Base-by-base conservation (phyloP, 192 early-diverging fungal genomes). In the Rhizophagus sp. region DNA sequence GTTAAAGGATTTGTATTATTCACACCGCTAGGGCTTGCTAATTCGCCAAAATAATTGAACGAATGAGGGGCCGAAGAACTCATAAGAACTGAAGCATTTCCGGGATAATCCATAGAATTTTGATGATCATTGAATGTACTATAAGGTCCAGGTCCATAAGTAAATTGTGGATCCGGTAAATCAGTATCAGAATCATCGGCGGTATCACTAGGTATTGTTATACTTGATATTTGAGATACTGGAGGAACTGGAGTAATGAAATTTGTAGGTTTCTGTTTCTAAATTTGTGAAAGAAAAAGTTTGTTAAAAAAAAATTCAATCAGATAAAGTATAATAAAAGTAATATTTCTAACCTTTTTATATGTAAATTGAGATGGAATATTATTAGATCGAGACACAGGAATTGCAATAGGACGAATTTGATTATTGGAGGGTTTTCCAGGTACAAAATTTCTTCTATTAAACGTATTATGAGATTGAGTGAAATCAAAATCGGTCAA, bases 121-220 rank as follows among this genome's bases (percentile, higher is more conserved):
- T 36, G 25, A 44, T 79, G 49, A 79, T 62, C 78, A 62, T 30
- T 30, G 30, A 44, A 79, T 22, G 67, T 2, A 62, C 33, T 72
- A 62, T 24, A 70, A 24, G 78, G 11, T 17, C 41, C 15, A 24
- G 78, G 11, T 9, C 41, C 15, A 22, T 61, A 71, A 3, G 66
- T 36, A 71, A 39, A 79, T 24, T 78, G 77, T 41, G 78, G 72
- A 36, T 79, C 78, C 1, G 78, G 12, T 57, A 79, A 61, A 12
- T 79, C 78, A 12, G 24, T 30, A 61, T 79, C 68, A 24, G 78
- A 79, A 4, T 79, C 78, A 62, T 79, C 78, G 17, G 47, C 13
- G 12, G 68, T 69, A 39, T 79, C 78, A 25, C 2, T 79, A 3
- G 78, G 78, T 36, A 79, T 79, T 52, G 67, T 79, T 19, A 79